Percentiles rank a stretch among this genome's conserved stretches.
Conservation (phyloP, 1,284 basidiomycete genomes). For the Rugosomyces carneus region DNA sequence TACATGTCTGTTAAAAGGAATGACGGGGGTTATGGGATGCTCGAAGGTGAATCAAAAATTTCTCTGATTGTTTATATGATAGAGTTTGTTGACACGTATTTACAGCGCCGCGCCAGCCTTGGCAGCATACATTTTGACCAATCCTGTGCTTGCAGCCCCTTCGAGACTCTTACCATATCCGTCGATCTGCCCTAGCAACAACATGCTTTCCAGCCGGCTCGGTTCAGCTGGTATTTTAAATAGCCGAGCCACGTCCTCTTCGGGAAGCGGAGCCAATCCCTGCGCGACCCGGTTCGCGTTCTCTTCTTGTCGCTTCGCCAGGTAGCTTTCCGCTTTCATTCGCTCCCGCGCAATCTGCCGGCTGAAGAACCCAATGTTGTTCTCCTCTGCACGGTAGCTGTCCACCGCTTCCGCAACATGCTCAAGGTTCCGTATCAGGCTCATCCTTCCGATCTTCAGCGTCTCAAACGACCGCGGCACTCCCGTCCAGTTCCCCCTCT, state of each 20-base stretch:
- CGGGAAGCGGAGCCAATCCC: conserved; percentile 81
- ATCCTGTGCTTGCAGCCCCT: conserved; percentile 59
- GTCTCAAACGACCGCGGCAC: conserved; percentile 44
- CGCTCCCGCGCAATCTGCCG: conserved; percentile 92
- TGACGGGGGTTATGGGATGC: no score
- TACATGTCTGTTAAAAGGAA: no score
- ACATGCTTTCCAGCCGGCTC: conserved; percentile 84
- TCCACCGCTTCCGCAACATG: conserved; percentile 83
- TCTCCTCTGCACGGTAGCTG: conserved; percentile 84
- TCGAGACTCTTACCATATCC: conserved; percentile 75
- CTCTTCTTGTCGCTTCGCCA: conserved; percentile 87
- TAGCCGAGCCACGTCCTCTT: conserved; percentile 76
- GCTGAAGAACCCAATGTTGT: conserved; percentile 88
- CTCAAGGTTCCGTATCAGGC: conserved; percentile 67
- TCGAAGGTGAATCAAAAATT: not conserved
- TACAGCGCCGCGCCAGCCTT: conserved; percentile 29
- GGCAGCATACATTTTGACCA: conserved; percentile 75
- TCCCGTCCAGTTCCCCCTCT: no score
- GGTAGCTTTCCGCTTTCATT: conserved; percentile 72
- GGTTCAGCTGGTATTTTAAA: conserved; percentile 92
- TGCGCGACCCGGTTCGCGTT: conserved; percentile 79
- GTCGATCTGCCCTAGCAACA: conserved; percentile 84
- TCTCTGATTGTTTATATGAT: conserved; percentile 12
- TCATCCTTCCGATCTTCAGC: conserved; percentile 56
- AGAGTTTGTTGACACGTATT: conserved; percentile 6